Evolutionary conservation across 495 filamentous ascomycete species (phyloP), one percentile per base, ranked within the genome.

Genomic region (Zalerion maritima): DNA sequence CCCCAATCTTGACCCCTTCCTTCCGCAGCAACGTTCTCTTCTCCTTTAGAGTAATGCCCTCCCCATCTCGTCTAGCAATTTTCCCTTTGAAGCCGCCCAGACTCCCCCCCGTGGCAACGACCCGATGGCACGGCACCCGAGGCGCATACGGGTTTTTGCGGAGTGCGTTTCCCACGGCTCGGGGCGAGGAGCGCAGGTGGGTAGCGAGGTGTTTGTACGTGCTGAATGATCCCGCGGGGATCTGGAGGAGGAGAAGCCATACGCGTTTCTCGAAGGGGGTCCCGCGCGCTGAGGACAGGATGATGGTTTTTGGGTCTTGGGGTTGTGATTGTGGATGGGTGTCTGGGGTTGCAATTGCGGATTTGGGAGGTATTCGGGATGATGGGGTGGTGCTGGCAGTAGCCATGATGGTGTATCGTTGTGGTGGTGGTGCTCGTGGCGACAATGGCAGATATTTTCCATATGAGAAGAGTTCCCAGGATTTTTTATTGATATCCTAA

Each of bases 81-180:
- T 51, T 46, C 30, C 64, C 64, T 41, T 63, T 63, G 50, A 67
- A 69, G 5, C 64, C 64, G 24, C 64, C 64, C 3, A 69, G 49
- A 0, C 45, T 22, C n/a, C 57, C 46, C 14, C 45, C 49, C 7
- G 55, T 58, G 6, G 65, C 45, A 14, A 69, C 46, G 37, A 65
- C 50, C 31, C 69, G 48, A 53, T 72, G 58, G 46, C 60, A 60
- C 14, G 64, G 57, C 16, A 81, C 75, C 19, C 60, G 55, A 0
- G 77, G 76, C 21, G 76, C 76, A 38, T 70, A 81, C 0, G 75
- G 76, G 37, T 81, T 82, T 10, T 58, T 63, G 13, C 80, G 64
- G 45, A 81, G 67, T 0, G 81, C 82, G 34, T 75, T 80, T 7
- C 83, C 83, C 2, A 92, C 75, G 2, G 83, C 83, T 1, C 83